phyloP scores from a whole-genome alignment of 1,139 yeast genomes.

The Geotrichum fermentans region DNA sequence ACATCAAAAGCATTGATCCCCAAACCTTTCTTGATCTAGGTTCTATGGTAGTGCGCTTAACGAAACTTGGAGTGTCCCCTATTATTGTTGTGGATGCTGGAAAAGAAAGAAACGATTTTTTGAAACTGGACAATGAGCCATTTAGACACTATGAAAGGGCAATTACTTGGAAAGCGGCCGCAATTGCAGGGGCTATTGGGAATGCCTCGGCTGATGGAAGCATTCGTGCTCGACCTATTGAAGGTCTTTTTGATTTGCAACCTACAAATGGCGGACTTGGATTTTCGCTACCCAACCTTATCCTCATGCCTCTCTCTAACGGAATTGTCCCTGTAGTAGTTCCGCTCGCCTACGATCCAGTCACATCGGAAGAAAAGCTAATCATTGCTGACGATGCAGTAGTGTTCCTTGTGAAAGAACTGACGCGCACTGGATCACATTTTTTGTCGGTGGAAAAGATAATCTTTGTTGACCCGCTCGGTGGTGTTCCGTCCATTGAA shows the following conservation, averaged over 20 bases:
- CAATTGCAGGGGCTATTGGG: constrained; percentile 27
- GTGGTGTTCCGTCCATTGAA: constrained; percentile 88
- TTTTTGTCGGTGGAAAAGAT: constrained; percentile 65
- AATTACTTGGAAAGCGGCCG: constrained; percentile 27
- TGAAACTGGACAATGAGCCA: constrained; percentile 23
- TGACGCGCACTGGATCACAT: constrained; percentile 33
- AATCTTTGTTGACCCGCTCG: constrained; percentile 69
- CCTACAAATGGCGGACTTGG: constrained; percentile 11
- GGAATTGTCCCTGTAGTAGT: constrained; percentile 56
- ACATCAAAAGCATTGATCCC: constrained; percentile 37
- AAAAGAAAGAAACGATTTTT: constrained; percentile 31
- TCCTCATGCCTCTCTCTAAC: constrained; percentile 39
- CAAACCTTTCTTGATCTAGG: constrained; percentile 44
- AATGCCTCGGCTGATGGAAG: constrained; percentile 22
- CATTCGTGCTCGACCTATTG: constrained; percentile 33
- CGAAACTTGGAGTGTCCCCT: constrained; percentile 48
- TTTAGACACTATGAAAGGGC: constrained; percentile 25
- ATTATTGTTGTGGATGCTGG: constrained; percentile 40
- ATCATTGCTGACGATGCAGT: constrained; percentile 40
- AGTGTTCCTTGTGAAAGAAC: constrained; percentile 34
- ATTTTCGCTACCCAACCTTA: constrained; percentile 36
- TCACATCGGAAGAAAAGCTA: constrained; percentile 39
- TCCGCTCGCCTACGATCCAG: constrained; percentile 50
- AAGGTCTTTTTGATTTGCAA: constrained; percentile 37
- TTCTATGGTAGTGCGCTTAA: constrained; percentile 47